These are phyloP conservation scores for Friedmanniomyces simplex DNA, from an alignment of 495 filamentous ascomycete species.

Conservation along the genomic window DNA sequence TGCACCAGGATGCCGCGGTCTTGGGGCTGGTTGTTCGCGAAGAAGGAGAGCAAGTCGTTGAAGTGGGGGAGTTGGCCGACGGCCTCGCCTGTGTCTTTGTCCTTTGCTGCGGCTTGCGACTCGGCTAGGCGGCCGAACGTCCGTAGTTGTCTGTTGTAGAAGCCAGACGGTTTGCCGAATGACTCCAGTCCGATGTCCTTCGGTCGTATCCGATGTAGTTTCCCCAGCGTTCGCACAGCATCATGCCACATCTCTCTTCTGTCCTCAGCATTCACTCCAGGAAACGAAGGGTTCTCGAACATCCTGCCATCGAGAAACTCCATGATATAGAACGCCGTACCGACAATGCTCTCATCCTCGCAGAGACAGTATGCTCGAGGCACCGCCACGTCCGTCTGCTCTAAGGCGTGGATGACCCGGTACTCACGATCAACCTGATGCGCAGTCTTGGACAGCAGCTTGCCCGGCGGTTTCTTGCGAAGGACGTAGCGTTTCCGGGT, in stretches of 20 bases:
- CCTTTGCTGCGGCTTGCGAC: constrained; percentile 63
- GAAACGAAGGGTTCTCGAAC: constrained; percentile 77
- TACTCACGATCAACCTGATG: constrained; percentile 95
- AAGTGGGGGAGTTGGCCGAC: constrained; percentile 80
- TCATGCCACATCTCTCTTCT: constrained; percentile 74
- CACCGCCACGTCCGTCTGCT: constrained; percentile 67
- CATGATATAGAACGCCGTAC: constrained; percentile 94
- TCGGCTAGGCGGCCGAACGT: constrained; percentile 69
- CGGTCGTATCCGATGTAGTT: constrained; percentile 65
- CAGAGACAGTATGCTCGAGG: constrained; percentile 78
- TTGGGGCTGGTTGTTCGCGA: constrained; percentile 56
- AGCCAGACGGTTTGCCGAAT: constrained; percentile 67
- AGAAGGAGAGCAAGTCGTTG: constrained; percentile 67
- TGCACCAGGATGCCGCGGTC: constrained; percentile 78
- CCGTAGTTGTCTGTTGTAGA: constrained; percentile 75
- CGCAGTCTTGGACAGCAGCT: constrained; percentile 80
- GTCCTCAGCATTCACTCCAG: constrained; percentile 56
- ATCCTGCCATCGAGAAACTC: constrained; percentile 84
- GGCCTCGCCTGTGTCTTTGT: constrained; percentile 60
- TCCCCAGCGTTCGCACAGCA: constrained; percentile 69
- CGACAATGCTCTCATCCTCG: constrained; percentile 65
- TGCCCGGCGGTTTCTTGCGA: constrained; percentile 90
- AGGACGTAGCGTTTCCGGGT: constrained; percentile 64
- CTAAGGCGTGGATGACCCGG: constrained; percentile 71
- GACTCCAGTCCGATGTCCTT: constrained; percentile 51